Evolutionary conservation across 1,284 basidiomycete genomes (phyloP).

Genomic region (Rhodotorula sp.): DNA sequence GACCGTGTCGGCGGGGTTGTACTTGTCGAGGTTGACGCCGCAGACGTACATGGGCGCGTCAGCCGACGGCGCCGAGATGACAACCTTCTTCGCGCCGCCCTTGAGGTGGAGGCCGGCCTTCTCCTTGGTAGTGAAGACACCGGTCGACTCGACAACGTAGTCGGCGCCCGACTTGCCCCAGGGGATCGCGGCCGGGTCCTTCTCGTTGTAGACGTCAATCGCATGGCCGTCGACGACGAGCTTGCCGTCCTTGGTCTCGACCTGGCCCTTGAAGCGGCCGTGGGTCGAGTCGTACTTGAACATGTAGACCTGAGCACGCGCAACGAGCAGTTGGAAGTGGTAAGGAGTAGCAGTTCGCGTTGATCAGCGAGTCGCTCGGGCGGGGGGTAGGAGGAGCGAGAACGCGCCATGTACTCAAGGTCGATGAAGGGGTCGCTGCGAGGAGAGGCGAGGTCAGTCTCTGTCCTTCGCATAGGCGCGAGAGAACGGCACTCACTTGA

Average conservation of each 20-base stretch:
- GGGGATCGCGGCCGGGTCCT: constrained; percentile 81
- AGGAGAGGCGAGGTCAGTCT: constrained; percentile 25
- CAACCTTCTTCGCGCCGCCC: constrained; percentile 99
- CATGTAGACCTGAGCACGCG: constrained; percentile 79
- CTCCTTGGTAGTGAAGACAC: constrained; percentile 94
- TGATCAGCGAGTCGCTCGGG: too few relatives aligned
- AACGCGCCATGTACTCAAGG: constrained; percentile 85
- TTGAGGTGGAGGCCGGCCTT: constrained; percentile 93
- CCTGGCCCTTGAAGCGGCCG: constrained; percentile 87
- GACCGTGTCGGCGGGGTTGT: constrained; percentile 88
- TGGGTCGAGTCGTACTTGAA: constrained; percentile 99
- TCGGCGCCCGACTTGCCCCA: constrained; percentile 82
- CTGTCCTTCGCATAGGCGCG: background rate
- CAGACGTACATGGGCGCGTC: constrained; percentile 86
- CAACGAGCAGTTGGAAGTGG: background rate
- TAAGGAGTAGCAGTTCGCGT: background rate
- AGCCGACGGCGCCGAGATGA: constrained; percentile 98
- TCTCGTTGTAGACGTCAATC: constrained; percentile 81
- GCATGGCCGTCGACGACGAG: constrained; percentile 80
- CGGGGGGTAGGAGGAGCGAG: too few relatives aligned
- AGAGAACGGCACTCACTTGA: constrained; percentile 37
- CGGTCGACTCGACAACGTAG: constrained; percentile 97
- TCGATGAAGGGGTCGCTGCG: constrained; percentile 80
- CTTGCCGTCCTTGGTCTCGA: constrained; percentile 78
- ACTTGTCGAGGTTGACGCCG: constrained; percentile 91